Conservation (phyloP, 768 basidiomycete species). For the Udeniomyces megalosporus region DNA sequence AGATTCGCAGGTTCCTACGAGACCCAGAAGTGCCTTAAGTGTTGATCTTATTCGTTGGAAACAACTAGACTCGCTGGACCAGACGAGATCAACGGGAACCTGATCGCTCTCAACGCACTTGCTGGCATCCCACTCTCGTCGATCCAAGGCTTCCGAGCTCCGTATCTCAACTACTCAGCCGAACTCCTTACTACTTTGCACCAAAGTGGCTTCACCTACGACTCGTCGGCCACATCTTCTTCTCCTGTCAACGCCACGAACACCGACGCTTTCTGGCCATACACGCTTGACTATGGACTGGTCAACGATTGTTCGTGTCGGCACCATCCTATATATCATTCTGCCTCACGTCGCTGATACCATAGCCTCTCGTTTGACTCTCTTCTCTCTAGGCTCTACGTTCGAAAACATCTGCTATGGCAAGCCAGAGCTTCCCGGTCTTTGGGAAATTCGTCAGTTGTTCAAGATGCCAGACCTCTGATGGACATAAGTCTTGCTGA, state of each 20-base stretch:
- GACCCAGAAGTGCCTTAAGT: no score
- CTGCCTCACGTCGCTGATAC: slow-evolving; percentile 24
- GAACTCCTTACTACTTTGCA: slow-evolving; percentile 35
- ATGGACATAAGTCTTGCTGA: not conserved
- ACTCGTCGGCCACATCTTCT: slow-evolving; percentile 46
- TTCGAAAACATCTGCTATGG: slow-evolving; percentile 47
- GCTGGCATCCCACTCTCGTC: slow-evolving; percentile 53
- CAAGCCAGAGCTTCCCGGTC: slow-evolving; percentile 51
- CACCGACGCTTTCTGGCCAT: slow-evolving; percentile 65
- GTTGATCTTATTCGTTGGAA: not conserved
- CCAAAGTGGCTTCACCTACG: slow-evolving; percentile 34
- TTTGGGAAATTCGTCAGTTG: slow-evolving; percentile 43
- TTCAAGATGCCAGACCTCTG: no score
- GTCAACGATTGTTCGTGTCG: slow-evolving; percentile 73
- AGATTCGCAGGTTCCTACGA: not conserved
- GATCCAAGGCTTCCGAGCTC: slow-evolving; percentile 60
- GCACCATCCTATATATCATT: slow-evolving; percentile 40
- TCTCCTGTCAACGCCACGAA: slow-evolving; percentile 47
- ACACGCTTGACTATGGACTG: slow-evolving; percentile 50
- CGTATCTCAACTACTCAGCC: slow-evolving; percentile 49
- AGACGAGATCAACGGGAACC: slow-evolving; percentile 59
- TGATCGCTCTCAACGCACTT: slow-evolving; percentile 60
- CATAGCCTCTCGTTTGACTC: not conserved
- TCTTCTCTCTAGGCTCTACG: slow-evolving; percentile 34
- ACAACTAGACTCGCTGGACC: slow-evolving; percentile 18